Conservation (phyloP, 768 basidiomycete species). For the Naganishia antarctica region DNA sequence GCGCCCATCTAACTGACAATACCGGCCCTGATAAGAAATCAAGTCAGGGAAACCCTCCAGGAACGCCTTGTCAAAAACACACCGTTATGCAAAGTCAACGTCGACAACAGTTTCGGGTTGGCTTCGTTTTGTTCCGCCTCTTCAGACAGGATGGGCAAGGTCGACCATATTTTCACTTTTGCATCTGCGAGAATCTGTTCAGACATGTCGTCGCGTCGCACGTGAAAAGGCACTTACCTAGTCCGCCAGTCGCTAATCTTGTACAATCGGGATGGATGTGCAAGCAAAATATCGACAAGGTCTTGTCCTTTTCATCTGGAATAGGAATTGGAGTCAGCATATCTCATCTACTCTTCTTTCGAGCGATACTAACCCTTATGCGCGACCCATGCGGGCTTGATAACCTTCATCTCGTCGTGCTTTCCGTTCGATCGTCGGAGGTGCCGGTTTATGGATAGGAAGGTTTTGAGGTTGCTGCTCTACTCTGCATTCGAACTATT, state of each 20-base stretch:
- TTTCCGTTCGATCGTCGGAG: neutral
- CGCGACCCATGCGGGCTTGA: conserved; percentile 46
- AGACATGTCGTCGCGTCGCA: neutral
- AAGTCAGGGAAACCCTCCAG: neutral
- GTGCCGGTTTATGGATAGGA: neutral
- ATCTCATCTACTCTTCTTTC: neutral
- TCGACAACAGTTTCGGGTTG: conserved; percentile 81
- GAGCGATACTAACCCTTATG: conserved; percentile 40
- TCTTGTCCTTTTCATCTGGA: conserved; percentile 59
- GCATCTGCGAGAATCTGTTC: conserved; percentile 56
- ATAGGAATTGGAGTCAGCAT: neutral
- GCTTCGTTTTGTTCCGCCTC: conserved; percentile 61
- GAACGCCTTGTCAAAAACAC: conserved; percentile 12
- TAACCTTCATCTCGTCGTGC: conserved; percentile 37
- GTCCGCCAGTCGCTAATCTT: conserved; percentile 91
- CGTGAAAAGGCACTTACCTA: conserved; percentile 50
- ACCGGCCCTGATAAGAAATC: conserved; percentile 59
- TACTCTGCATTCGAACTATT: too few species aligned
- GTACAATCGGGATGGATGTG: conserved; percentile 94
- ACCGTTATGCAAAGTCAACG: conserved; percentile 88
- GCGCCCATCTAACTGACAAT: conserved; percentile 84
- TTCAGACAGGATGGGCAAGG: conserved; percentile 80
- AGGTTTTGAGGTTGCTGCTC: too few species aligned
- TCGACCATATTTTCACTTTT: conserved; percentile 95
- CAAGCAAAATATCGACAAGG: conserved; percentile 81